phyloP scores from a whole-genome alignment of 2,329 filamentous ascomycete species.

The Fusarium lateritium region DNA sequence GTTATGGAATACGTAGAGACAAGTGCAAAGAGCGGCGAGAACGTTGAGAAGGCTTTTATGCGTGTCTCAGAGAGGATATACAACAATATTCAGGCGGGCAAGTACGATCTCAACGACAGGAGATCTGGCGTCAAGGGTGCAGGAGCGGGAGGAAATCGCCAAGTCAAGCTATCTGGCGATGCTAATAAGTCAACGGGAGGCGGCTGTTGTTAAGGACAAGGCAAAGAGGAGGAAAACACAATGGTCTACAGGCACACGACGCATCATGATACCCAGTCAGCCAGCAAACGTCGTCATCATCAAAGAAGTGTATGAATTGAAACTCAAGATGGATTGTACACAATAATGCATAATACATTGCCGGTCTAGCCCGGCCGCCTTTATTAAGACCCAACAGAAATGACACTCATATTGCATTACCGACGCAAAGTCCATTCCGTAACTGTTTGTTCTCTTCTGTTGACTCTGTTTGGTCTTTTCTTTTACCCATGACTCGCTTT shows the following conservation, averaged over 20 bases:
- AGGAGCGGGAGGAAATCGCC: constrained; percentile 62
- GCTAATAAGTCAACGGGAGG: constrained; percentile 57
- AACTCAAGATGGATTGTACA: constrained; percentile 50
- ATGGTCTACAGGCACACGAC: constrained; percentile 42
- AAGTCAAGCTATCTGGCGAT: constrained; percentile 64
- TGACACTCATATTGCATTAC: constrained; percentile 51
- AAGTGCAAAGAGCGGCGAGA: constrained; percentile 93
- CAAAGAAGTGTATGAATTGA: constrained; percentile 46
- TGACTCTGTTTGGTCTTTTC: constrained; percentile 44
- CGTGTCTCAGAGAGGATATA: constrained; percentile 96
- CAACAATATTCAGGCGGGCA: constrained; percentile 94
- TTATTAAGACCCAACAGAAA: constrained; percentile 38
- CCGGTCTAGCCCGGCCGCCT: constrained; percentile 39
- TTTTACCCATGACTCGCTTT: constrained; percentile 41
- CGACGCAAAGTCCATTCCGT: constrained; percentile 44
- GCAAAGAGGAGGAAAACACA: constrained; percentile 30
- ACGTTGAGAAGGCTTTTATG: constrained; percentile 93
- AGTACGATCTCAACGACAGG: constrained; percentile 94
- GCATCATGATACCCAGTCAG: constrained; percentile 53
- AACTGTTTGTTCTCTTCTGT: constrained; percentile 40
- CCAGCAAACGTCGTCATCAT: constrained; percentile 45
- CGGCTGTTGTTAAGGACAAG: constrained; percentile 63
- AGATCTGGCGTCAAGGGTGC: constrained; percentile 90
- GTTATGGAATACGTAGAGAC: constrained; percentile 97
- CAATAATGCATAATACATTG: constrained; percentile 54